Percentiles rank a stretch among this genome's conserved stretches.
These are phyloP conservation scores for Lasiosphaeria ovina DNA, from an alignment of 495 filamentous ascomycete genomes.

Conservation along the genomic window DNA sequence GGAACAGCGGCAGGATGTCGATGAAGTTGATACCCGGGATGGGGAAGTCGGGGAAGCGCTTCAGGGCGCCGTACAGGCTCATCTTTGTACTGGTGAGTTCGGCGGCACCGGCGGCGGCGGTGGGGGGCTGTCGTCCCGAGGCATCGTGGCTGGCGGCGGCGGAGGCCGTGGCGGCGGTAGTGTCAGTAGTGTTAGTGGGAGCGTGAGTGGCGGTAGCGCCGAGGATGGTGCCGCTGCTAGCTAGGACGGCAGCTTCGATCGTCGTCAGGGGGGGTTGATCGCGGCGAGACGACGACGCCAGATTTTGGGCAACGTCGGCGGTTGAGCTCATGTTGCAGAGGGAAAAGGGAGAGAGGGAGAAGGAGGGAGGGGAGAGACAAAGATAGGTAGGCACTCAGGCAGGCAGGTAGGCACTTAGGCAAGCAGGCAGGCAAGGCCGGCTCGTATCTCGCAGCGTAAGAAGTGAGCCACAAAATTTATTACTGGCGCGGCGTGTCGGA, in stretches of 20 bases:
- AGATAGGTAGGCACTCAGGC: not conserved
- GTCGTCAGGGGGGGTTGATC: conserved; percentile 21
- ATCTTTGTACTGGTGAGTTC: conserved; percentile 93
- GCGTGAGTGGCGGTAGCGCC: not conserved
- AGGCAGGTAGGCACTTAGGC: conserved; percentile 5
- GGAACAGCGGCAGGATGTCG: conserved; percentile 97
- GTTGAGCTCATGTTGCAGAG: conserved; percentile 59
- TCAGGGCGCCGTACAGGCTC: conserved; percentile 54
- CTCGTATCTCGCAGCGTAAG: conserved; percentile 27
- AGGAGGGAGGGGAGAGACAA: conserved; percentile 27
- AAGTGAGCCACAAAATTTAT: conserved; percentile 20
- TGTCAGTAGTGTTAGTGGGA: conserved; percentile 16
- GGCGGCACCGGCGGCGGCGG: conserved; percentile 71
- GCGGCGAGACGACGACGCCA: conserved; percentile 23
- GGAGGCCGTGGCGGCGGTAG: conserved; percentile 36
- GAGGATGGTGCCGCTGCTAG: conserved; percentile 6
- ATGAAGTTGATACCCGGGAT: conserved; percentile 93
- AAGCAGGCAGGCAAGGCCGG: conserved; percentile 24
- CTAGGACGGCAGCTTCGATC: conserved; percentile 21
- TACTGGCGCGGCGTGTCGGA: not conserved
- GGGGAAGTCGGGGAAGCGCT: conserved; percentile 90
- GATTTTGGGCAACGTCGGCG: conserved; percentile 31
- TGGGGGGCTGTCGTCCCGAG: conserved; percentile 56
- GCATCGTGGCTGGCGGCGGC: conserved; percentile 44
- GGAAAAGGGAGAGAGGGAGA: conserved; percentile 23